Base-by-base conservation (phyloP, 257 asterid species). In the Ilex asprella region DNA sequence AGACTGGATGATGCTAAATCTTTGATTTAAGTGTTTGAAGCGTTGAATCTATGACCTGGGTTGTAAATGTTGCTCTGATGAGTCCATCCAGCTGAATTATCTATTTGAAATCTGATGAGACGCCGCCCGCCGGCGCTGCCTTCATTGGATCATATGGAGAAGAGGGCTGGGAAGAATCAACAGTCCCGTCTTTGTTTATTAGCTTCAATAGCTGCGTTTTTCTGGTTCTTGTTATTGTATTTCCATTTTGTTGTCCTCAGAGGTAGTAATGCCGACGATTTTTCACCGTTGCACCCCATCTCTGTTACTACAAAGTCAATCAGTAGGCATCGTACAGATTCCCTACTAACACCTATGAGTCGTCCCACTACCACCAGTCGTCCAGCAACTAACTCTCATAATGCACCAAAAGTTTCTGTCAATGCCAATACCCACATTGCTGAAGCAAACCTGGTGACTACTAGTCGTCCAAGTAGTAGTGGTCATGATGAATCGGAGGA, bases 191-290 rank as follows among this genome's bases (percentile, higher is more conserved):
- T 89, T 27, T 83, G 85, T 64, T 64, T 85, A 14, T 73, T 87
- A 57, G 84, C 74, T 55, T 75, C 81, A 30, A 52, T 85, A n/a
- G 66, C 92, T 6, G 69, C 77, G 67, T 63, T 86, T 65, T 76
- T 86, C 49, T 86, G 97, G 97, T 56, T 85, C 10, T 67, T 80
- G 39, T 66, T 89, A 12, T 74, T 87, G 46, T 85, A 70, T 60
- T 78, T 85, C 65, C 88, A 86, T 74, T 84, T 81, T 56, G 65
- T 59, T 6, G 63, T 83, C 59, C 80, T 81, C 49, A 76, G 79
- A 39, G 72, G 72, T 62, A 75, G 51, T 31, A 61, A 49, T 61
- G 72, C 12, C n/a, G 49, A 53, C 46, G 75, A 76, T 41, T 69
- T 75, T 10, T 63, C 74, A 61, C 75, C n/a, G 41, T 70, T 84